These are phyloP conservation scores for Psilocybe subaeruginosa DNA, from an alignment of 768 basidiomycete species.

Conservation along the genomic window DNA sequence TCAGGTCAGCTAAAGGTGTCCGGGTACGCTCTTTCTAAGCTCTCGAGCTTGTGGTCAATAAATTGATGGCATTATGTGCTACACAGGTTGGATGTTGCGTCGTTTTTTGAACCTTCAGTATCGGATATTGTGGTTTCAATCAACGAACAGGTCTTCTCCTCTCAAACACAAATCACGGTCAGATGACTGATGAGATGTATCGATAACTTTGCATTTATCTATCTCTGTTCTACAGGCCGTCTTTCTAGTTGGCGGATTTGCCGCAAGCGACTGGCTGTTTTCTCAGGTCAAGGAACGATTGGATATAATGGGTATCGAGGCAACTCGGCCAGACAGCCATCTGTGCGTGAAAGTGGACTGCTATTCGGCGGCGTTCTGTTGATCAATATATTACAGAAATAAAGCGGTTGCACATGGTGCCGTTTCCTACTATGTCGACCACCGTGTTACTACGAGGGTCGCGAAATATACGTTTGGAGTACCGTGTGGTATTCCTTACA, in stretches of 20 bases:
- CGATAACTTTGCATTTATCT: background rate
- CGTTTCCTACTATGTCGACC: conserved; percentile 22
- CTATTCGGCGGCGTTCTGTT: background rate
- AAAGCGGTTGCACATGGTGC: conserved; percentile 25
- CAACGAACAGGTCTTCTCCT: conserved; percentile 29
- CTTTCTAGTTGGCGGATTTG: conserved; percentile 57
- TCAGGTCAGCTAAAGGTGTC: conserved; percentile 43
- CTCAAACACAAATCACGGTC: conserved; percentile 32
- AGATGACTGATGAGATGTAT: background rate
- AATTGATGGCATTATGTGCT: background rate
- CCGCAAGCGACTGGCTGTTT: conserved; percentile 53
- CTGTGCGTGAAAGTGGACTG: conserved; percentile 36
- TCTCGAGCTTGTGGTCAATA: background rate
- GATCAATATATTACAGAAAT: conserved; percentile 7
- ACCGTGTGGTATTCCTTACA: conserved; percentile 10
- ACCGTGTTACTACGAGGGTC: conserved; percentile 16
- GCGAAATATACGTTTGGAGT: conserved; percentile 17
- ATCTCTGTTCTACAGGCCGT: conserved; percentile 30
- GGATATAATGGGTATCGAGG: conserved; percentile 31
- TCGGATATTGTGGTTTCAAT: conserved; percentile 39
- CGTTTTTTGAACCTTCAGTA: conserved; percentile 48
- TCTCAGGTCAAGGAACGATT: conserved; percentile 39
- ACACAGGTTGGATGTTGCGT: conserved; percentile 31
- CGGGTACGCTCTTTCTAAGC: conserved; percentile 22
- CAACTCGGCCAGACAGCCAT: conserved; percentile 47